Conservation (phyloP, 2,329 filamentous ascomycete genomes). For the Verticillium alfalfae region DNA sequence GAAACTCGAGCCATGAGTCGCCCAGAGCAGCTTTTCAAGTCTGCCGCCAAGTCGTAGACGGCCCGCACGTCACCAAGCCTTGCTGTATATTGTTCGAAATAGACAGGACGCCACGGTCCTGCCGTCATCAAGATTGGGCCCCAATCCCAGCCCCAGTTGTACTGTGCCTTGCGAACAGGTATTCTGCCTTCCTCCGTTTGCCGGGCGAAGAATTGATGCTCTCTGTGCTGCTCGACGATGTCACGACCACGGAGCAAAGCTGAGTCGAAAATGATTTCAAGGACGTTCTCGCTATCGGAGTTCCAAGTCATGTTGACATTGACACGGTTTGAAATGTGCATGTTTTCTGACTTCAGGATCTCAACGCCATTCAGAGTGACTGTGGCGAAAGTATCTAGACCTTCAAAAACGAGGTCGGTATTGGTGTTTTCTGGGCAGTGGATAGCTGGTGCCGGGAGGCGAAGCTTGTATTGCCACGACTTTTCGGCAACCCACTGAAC, state of each 20-base stretch:
- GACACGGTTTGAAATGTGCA: constrained; percentile 56
- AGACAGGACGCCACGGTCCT: constrained; percentile 8
- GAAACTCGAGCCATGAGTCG: constrained; percentile 23
- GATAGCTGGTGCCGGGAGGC: constrained; percentile 19
- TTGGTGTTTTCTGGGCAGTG: constrained; percentile 1
- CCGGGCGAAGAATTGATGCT: constrained; percentile 48
- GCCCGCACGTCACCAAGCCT: constrained; percentile 54
- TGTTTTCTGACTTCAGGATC: constrained; percentile 55
- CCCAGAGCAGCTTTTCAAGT: constrained; percentile 25
- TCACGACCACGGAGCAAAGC: constrained; percentile 46
- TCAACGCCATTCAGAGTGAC: constrained; percentile 48
- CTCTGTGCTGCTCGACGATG: constrained; percentile 42
- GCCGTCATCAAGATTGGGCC: constrained; percentile 34
- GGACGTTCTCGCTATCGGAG: constrained; percentile 29
- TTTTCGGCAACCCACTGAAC: constrained; percentile 59
- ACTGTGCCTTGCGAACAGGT: constrained; percentile 56
- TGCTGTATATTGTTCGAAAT: constrained; percentile 56
- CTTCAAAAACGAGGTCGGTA: constrained; percentile 53
- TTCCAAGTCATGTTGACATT: constrained; percentile 38
- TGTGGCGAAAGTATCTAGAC: constrained; percentile 58
- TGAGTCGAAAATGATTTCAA: constrained; percentile 54
- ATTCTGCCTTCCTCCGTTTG: constrained; percentile 34
- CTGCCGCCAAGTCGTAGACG: constrained; percentile 24
- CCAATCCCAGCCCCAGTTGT: constrained; percentile 70
- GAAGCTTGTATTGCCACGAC: constrained; percentile 51